Evolutionary conservation across 2,329 filamentous ascomycete genomes (phyloP), one percentile per base, ranked within the genome.

Genomic region (Meredithiella fracta): DNA sequence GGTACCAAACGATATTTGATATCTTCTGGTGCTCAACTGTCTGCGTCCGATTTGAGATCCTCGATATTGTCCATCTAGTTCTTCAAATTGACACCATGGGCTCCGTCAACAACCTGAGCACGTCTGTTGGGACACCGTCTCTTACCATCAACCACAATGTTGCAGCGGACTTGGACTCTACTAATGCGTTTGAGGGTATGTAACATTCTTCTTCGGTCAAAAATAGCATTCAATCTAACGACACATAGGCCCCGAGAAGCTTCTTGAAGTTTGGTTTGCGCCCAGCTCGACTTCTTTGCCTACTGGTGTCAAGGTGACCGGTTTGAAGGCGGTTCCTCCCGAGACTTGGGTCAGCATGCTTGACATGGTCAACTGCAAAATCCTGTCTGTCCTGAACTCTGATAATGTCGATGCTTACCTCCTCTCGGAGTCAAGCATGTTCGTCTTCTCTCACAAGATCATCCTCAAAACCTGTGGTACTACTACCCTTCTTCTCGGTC

Each of bases 401-500:
- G 89, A 95, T 61, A 83, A 91, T 66, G 85, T 97, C 63, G 92
- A 98, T 66, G 91, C 92, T 61, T 98, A 98, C 67, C 80, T 98
- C 5, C 77, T 98, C 56, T 98, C 92, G 60, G 92, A 98, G 72
- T 97, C 92, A 42, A 97, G 92, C 85, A 95, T 98, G 90, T 98
- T 98, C 67, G 88, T 98, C 63, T 98, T 95, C 70, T 89, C 90
- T n/a, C 92, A 98, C 79, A 98, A 98, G 76, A 79, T 98, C 61
- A 95, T 98, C 59, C 75, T 98, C 62, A 98, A 98, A 79, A 98
- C 92, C 6, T 98, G 92, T 65, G 92, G 92, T 59, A 98, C 92
- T 23, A 98, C 92, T 14, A 98, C 92, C 2, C 74, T 98, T 54
- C 79, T 98, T 5, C 83, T 86, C 51, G 92, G 92, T 20, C 77